phyloP scores from a whole-genome alignment of 371 early-diverging fungal species.

The Actinomortierella wolfii region DNA sequence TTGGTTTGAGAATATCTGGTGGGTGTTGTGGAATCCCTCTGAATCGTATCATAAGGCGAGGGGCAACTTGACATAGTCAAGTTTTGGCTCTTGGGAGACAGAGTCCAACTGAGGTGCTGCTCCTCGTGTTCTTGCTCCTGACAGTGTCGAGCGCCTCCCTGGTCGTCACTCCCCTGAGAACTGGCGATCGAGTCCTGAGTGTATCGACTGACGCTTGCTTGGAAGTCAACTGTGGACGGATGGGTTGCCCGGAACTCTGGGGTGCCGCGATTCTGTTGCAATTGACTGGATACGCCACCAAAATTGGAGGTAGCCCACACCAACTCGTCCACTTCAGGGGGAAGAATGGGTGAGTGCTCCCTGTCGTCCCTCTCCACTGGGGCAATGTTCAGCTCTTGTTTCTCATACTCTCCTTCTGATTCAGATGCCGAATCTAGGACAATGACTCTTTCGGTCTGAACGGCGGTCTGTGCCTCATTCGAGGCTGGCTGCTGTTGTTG shows the following conservation, averaged over 20 bases:
- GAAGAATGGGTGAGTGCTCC: neutral
- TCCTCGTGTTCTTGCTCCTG: neutral
- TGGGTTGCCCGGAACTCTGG: neutral
- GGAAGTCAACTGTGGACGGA: neutral
- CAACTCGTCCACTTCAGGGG: neutral
- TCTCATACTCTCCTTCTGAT: conserved; percentile 5
- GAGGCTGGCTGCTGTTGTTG: neutral
- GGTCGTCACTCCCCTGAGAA: conserved; percentile 23
- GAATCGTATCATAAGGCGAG: neutral
- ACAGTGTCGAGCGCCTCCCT: neutral
- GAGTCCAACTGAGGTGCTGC: neutral
- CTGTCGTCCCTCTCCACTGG: no score
- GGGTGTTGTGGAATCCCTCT: neutral
- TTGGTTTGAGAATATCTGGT: neutral
- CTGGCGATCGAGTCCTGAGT: conserved; percentile 32
- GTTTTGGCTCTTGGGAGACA: neutral
- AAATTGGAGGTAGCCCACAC: neutral
- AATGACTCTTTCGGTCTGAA: conserved; percentile 1
- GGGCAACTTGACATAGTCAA: neutral
- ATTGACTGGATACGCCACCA: conserved; percentile 16
- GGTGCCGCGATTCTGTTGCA: neutral
- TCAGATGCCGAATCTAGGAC: conserved; percentile 37
- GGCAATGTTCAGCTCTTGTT: no score
- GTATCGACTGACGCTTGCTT: neutral
- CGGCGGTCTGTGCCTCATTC: neutral